Conservation (phyloP, 345 rosid species). For the Melaleuca alternifolia region DNA sequence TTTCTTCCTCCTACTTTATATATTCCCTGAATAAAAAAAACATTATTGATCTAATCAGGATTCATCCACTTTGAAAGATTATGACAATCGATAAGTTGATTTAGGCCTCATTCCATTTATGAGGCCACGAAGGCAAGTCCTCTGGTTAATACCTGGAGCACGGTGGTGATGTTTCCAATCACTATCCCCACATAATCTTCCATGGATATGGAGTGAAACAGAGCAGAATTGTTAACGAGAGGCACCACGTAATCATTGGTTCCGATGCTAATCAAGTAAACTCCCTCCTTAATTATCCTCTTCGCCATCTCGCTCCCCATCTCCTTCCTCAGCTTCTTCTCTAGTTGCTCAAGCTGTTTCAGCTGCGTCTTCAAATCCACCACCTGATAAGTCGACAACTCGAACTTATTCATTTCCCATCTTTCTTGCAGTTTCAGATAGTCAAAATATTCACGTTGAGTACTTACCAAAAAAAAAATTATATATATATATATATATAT, state of each 20-base stretch:
- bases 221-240: neutral
- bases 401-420: neutral
- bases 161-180: slow-evolving; percentile 6
- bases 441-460: neutral
- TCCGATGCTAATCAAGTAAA: slow-evolving; percentile 3
- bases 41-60: neutral
- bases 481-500: too few relatives aligned
- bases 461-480: too few relatives aligned
- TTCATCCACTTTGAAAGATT: neutral
- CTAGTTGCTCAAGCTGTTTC: neutral
- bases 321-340: neutral
- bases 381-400: neutral
- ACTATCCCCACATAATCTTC: neutral
- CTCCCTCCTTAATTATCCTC: neutral
- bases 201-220: neutral
- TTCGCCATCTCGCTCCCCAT: neutral
- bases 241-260: neutral
- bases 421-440: neutral
- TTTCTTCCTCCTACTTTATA: neutral
- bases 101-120: too few relatives aligned
- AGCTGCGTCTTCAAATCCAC: slow-evolving; percentile 2
- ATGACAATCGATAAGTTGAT: too few relatives aligned
- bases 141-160: neutral
- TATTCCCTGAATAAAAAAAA: neutral
- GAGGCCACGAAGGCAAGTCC: too few relatives aligned